These are phyloP conservation scores for Penicillium fuscoglaucum DNA, from an alignment of 2,329 filamentous ascomycete species.

Conservation along the genomic window DNA sequence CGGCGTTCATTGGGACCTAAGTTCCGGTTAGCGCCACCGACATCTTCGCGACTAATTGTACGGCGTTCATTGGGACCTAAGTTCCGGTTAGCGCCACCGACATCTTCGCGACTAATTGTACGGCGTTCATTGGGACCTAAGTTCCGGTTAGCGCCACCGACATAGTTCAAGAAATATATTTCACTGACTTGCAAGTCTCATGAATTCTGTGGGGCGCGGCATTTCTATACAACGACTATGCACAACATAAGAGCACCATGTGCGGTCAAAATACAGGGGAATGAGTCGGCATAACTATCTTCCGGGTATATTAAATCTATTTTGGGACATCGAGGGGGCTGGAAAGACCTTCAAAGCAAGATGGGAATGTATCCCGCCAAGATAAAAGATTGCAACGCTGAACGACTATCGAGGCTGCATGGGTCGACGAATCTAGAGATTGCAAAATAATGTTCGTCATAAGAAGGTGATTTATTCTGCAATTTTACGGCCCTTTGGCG, in stretches of 20 bases:
- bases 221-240: neutral
- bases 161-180: neutral
- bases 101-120: constrained; percentile 43
- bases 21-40: constrained; percentile 1
- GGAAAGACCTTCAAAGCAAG: neutral
- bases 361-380: neutral
- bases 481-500: no score
- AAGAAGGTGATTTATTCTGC: no score
- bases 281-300: neutral
- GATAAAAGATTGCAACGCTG: neutral
- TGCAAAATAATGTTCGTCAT: no score
- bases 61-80: constrained; percentile 45
- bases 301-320: neutral
- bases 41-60: constrained; percentile 41
- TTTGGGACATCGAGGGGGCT: neutral
- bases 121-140: constrained; percentile 45
- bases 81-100: constrained; percentile 26
- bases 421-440: no score
- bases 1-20: constrained; percentile 45
- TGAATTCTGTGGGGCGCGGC: neutral
- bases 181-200: constrained; percentile 6
- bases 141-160: constrained; percentile 1
- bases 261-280: neutral
- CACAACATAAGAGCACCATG: neutral
- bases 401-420: no score